A percentile compares a stretch with the other conserved stretches of the same genome.
Conservation (phyloP, 306 rosid genomes). For the Prinsepia uniflora region DNA sequence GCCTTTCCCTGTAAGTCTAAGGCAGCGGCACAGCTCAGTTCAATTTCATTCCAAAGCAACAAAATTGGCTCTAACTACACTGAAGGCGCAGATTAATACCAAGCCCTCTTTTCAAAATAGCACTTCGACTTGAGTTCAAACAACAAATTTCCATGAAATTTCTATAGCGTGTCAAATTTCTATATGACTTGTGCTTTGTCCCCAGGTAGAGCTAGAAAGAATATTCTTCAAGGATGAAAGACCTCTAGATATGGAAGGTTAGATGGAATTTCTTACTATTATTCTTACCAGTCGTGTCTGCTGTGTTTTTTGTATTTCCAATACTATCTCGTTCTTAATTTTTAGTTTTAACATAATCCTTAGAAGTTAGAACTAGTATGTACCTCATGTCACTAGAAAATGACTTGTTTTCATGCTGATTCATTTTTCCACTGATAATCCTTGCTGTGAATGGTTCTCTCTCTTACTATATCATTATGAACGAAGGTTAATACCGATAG, state of each 20-base stretch:
- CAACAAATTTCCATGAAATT: too few species aligned
- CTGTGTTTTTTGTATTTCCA: not conserved
- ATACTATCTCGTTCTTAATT: not conserved
- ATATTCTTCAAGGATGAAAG: constrained; percentile 83
- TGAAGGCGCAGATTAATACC: not conserved
- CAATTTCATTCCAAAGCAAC: constrained; percentile 4
- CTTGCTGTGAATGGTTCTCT: not conserved
- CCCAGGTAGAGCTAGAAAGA: constrained; percentile 71
- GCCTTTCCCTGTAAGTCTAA: constrained; percentile 4
- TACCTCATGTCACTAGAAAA: not conserved
- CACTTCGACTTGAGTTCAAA: too few species aligned
- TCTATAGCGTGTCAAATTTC: not conserved
- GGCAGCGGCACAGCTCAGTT: constrained; percentile 9
- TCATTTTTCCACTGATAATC: not conserved
- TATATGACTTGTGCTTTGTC: constrained; percentile 29
- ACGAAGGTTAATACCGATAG: not conserved
- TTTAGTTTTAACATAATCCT: not conserved
- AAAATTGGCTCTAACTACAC: constrained; percentile 13
- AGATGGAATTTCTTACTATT: constrained; percentile 24
- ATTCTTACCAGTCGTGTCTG: not conserved
- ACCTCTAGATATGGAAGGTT: constrained; percentile 80
- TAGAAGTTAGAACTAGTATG: not conserved
- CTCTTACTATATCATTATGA: not conserved
- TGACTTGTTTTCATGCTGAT: not conserved
- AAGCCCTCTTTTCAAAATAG: constrained; percentile 15